Conservation (phyloP, 352 stramenopile genomes). For the Elongisporangium senticosum region DNA sequence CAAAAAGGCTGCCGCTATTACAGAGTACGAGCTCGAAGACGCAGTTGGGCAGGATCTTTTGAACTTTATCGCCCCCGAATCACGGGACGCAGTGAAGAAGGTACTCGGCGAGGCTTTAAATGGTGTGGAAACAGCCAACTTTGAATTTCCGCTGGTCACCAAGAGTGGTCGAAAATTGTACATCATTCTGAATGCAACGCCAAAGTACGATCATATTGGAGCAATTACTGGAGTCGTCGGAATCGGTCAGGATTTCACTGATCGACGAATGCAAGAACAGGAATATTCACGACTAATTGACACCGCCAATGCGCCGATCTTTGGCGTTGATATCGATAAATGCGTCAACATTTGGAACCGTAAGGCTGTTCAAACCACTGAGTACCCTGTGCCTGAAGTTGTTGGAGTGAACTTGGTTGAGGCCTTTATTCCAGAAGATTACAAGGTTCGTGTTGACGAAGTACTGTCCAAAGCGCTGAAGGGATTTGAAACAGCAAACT, state of each 20-base stretch:
- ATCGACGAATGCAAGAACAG: conserved; percentile 79
- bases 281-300: conserved; percentile 87
- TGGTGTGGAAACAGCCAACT: conserved; percentile 72
- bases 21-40: conserved; percentile 84
- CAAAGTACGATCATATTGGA: conserved; percentile 60
- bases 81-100: conserved; percentile 51
- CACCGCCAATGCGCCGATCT: conserved; percentile 88
- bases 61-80: conserved; percentile 63
- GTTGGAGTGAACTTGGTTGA: conserved; percentile 84
- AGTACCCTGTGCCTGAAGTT: conserved; percentile 88
- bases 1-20: conserved; percentile 85
- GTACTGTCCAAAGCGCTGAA: conserved; percentile 25
- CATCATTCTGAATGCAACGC: conserved; percentile 79
- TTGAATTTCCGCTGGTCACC: conserved; percentile 80
- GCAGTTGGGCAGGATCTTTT: conserved; percentile 77
- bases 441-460: conserved; percentile 44
- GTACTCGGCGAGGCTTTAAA: conserved; percentile 62
- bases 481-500: conserved; percentile 44
- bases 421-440: conserved; percentile 84
- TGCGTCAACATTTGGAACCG: conserved; percentile 89
- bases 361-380: conserved; percentile 86
- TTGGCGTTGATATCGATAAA: conserved; percentile 81
- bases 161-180: conserved; percentile 62
- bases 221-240: conserved; percentile 73
- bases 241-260: conserved; percentile 81